phyloP scores from a whole-genome alignment of 164 flowering plant genomes.

The Nelumbo lutea region DNA sequence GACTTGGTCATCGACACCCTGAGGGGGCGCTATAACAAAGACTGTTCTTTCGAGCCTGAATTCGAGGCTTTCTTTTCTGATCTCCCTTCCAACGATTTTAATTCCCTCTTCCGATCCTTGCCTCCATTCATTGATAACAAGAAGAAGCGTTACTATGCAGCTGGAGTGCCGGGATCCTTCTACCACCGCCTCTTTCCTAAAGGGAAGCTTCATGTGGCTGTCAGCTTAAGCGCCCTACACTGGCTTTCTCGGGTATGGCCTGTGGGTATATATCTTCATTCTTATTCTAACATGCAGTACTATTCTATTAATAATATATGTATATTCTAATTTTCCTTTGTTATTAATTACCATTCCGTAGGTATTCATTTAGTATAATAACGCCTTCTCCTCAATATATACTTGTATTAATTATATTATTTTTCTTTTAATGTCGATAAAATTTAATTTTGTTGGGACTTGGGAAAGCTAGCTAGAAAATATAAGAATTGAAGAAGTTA shows the following conservation, averaged over 20 bases:
- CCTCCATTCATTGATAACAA: constrained; percentile 6
- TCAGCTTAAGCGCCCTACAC: constrained; percentile 36
- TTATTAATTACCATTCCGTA: too few species aligned
- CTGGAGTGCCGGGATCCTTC: constrained; percentile 37
- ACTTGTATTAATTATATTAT: too few species aligned
- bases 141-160: constrained; percentile 22
- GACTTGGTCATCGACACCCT: constrained; percentile 29
- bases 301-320: too few species aligned
- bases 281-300: too few species aligned
- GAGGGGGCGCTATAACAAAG: constrained; percentile 12
- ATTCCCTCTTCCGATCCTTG: constrained; percentile 28
- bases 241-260: constrained; percentile 32
- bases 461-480: too few species aligned
- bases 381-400: too few species aligned
- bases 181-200: constrained; percentile 31
- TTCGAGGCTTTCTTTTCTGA: constrained; percentile 42
- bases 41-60: constrained; percentile 23
- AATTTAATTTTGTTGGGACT: background rate
- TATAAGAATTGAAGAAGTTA: too few species aligned
- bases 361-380: too few species aligned
- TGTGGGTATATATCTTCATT: too few species aligned
- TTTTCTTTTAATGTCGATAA: background rate
- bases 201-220: constrained; percentile 33
- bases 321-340: background rate
- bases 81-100: constrained; percentile 43